Evolutionary conservation across 352 stramenopile species (phyloP), one percentile per base, ranked within the genome.

Genomic region (Phytophthora multivora): DNA sequence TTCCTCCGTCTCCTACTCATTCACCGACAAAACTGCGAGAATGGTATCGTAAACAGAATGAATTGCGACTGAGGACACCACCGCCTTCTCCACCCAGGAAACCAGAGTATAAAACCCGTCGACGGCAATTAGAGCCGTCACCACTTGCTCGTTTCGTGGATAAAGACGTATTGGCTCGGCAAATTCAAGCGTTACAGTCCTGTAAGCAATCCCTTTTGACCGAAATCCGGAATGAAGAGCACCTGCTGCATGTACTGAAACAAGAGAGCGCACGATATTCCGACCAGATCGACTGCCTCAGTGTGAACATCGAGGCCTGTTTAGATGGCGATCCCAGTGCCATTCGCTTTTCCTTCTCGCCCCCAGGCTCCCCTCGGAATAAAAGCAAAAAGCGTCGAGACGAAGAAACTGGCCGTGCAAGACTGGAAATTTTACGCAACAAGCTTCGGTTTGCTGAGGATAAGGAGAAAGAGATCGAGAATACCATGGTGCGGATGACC

Each of bases 391-490:
- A 67, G 5, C 60, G 73, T 51, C 69, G 70, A 18, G 75, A 86
- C 30, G 73, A 84, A 21, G 70, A 80, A 46, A 80, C 60, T 15
- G 49, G 66, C 18, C 80, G 73, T 11, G 73, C 73, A 4, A 74
- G 74, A 28, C 59, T 91, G n/a, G 79, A 91, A 48, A 75, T 86
- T 51, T 57, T 86, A 9, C 66, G 78, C 1, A 80, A 63, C 51
- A 89, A 91, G 42, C 72, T 89, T 9, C 73, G 72, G 12, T 79
- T 88, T 38, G 76, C 70, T 0, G 78, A 91, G 53, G 70, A 88
- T 45, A 89, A 86, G 36, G 82, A 91, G 49, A 77, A 78, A 18
- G 77, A 90, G 49, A 89, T 93, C 25, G 84, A 93, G 38, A 77
- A 66, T 4, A 75, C 80, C 0, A 88, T 91, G 62, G 79, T 93